Conservation (phyloP, 2,329 filamentous ascomycete genomes). For the Epichloe sibirici region DNA sequence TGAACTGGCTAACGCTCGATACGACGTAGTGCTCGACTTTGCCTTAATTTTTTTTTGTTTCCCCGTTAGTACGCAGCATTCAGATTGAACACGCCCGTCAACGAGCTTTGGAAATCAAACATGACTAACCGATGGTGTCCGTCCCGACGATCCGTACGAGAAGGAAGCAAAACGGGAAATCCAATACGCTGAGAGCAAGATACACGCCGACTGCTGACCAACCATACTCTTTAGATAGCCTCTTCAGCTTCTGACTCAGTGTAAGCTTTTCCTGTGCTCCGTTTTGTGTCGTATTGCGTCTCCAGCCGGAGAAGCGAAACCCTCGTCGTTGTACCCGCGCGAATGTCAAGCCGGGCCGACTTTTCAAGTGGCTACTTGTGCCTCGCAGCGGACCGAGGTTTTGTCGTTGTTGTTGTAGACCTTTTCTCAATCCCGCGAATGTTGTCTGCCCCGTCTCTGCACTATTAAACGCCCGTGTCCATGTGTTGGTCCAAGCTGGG, state of each 20-base stretch:
- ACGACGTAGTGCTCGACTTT: slow-evolving; percentile 56
- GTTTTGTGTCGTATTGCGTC: slow-evolving; percentile 14
- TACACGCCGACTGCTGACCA: slow-evolving; percentile 94
- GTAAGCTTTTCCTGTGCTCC: slow-evolving; percentile 26
- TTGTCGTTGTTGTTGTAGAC: not conserved
- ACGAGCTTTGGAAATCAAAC: not conserved
- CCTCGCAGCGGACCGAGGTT: not conserved
- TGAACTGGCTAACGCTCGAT: slow-evolving; percentile 41
- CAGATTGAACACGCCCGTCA: not conserved
- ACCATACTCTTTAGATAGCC: slow-evolving; percentile 83
- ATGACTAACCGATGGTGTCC: slow-evolving; percentile 61
- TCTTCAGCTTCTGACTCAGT: slow-evolving; percentile 62
- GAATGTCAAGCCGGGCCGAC: slow-evolving; percentile 11
- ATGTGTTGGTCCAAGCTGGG: slow-evolving; percentile 16
- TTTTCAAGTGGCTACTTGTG: not conserved
- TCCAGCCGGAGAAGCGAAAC: slow-evolving; percentile 24
- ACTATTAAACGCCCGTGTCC: slow-evolving; percentile 16
- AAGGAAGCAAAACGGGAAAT: slow-evolving; percentile 92
- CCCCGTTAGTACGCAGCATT: not conserved
- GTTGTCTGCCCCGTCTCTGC: slow-evolving; percentile 12
- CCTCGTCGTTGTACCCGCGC: slow-evolving; percentile 17
- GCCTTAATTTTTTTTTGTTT: slow-evolving; percentile 24
- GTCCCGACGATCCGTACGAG: slow-evolving; percentile 73
- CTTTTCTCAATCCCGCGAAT: not conserved
- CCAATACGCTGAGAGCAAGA: slow-evolving; percentile 65